Conservation (phyloP, 116 monocot genomes). For the Iris pallida region DNA sequence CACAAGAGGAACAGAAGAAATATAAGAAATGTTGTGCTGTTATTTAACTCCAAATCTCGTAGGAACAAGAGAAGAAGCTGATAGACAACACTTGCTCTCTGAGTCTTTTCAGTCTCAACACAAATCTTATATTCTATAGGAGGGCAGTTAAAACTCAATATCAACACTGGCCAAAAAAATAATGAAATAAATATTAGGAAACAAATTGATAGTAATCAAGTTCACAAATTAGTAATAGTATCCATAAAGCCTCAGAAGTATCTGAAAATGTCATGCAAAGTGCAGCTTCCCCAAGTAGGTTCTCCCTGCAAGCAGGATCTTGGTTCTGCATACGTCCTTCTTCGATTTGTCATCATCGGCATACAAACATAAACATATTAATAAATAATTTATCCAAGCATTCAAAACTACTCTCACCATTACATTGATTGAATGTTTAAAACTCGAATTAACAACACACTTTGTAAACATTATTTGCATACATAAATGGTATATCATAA, state of each 20-base stretch:
- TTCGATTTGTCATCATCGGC: conserved; percentile 26
- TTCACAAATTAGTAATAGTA: neutral
- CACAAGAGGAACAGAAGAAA: too few relatives aligned
- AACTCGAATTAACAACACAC: too few relatives aligned
- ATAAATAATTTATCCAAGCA: too few relatives aligned
- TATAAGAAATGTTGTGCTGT: conserved; percentile 42
- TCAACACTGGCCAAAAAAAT: neutral
- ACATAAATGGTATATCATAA: too few relatives aligned
- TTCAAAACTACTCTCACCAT: too few relatives aligned
- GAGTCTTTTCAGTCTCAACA: conserved; percentile 38
- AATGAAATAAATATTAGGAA: neutral
- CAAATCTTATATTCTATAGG: conserved; percentile 6
- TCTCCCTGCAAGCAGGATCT: conserved; percentile 34
- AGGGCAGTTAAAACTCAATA: conserved; percentile 36
- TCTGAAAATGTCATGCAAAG: conserved; percentile 17
- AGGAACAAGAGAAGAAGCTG: conserved; percentile 41
- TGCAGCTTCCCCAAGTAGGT: conserved; percentile 21
- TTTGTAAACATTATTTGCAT: too few relatives aligned
- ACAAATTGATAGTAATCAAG: neutral
- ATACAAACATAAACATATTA: neutral
- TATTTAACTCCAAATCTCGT: conserved; percentile 58
- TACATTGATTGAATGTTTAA: neutral
- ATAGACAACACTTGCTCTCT: conserved; percentile 40
- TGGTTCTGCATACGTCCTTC: conserved; percentile 19
- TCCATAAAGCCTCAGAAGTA: conserved; percentile 14